These are phyloP conservation scores for Tricholoma matsutake DNA, from an alignment of 768 basidiomycete species.

Conservation along the genomic window DNA sequence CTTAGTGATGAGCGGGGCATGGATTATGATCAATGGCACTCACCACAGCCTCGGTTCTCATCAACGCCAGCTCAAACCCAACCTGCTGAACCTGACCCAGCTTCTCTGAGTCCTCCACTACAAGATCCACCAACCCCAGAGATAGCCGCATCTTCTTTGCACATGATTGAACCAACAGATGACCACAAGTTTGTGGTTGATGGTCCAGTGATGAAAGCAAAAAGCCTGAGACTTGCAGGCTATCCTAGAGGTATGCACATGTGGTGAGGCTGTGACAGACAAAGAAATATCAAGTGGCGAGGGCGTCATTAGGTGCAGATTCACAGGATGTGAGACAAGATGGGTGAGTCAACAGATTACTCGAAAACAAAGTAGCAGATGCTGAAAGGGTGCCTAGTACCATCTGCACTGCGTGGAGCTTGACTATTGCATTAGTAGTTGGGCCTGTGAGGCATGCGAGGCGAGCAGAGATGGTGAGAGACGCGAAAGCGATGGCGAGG, in stretches of 20 bases:
- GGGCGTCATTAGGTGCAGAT: not conserved
- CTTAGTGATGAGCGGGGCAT: not conserved
- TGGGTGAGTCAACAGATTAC: constrained; percentile 1
- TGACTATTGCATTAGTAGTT: constrained; percentile 1
- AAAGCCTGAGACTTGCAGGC: constrained; percentile 1
- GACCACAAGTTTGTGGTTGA: not conserved
- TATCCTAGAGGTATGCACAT: constrained; percentile 2
- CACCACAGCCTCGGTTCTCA: not conserved
- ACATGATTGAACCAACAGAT: not conserved
- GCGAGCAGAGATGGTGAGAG: not conserved
- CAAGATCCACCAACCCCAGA: not conserved
- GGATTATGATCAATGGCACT: not conserved
- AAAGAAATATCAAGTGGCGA: not conserved
- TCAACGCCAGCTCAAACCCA: not conserved
- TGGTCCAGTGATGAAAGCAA: not conserved
- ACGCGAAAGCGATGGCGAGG: not conserved
- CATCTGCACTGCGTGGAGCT: not conserved
- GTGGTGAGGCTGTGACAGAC: not conserved
- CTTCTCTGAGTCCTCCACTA: not conserved
- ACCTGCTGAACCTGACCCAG: not conserved
- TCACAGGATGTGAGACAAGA: not conserved
- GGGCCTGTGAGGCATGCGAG: not conserved
- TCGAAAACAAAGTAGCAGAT: not conserved
- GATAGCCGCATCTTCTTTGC: not conserved
- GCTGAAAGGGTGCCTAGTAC: not conserved